Percentiles rank a stretch among this genome's conserved stretches.
These are phyloP conservation scores for Capsicum rhomboideum DNA, from an alignment of 257 asterid genomes.

Conservation along the genomic window DNA sequence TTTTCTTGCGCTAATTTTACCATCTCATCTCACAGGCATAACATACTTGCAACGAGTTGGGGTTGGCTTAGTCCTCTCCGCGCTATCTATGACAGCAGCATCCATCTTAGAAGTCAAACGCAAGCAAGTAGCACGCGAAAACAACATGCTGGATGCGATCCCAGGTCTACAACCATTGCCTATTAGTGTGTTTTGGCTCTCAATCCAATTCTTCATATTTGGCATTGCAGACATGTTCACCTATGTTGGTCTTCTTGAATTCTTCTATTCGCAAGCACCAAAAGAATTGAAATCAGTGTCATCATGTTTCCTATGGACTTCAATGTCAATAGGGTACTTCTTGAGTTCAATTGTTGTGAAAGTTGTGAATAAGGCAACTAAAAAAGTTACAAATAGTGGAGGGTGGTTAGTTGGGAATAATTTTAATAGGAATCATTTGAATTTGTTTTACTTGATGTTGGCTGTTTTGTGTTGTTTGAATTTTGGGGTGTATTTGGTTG, in stretches of 20 bases:
- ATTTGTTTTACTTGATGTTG: constrained; percentile 60
- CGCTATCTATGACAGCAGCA: constrained; percentile 62
- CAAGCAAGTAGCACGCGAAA: constrained; percentile 35
- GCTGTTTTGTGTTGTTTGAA: constrained; percentile 35
- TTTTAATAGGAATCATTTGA: constrained; percentile 51
- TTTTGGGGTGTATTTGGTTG: constrained; percentile 45
- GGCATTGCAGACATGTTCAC: constrained; percentile 87
- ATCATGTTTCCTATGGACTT: constrained; percentile 64
- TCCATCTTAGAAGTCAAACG: constrained; percentile 56
- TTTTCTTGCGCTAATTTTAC: background rate
- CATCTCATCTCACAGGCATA: constrained; percentile 32
- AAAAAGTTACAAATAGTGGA: constrained; percentile 32
- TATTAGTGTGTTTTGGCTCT: constrained; percentile 65
- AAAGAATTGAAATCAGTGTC: constrained; percentile 54
- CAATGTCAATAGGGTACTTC: constrained; percentile 67
- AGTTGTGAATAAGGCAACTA: constrained; percentile 47
- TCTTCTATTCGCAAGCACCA: constrained; percentile 67
- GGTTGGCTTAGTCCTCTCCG: constrained; percentile 55
- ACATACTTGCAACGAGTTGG: constrained; percentile 71
- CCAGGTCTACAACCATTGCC: constrained; percentile 54
- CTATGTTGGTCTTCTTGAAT: constrained; percentile 64
- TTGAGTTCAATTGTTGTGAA: constrained; percentile 61
- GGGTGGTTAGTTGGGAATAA: constrained; percentile 79
- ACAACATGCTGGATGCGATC: constrained; percentile 48
- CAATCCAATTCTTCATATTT: constrained; percentile 70